These are phyloP conservation scores for Isabelozyma rhagii DNA, from an alignment of 805 yeast species.

Conservation along the genomic window DNA sequence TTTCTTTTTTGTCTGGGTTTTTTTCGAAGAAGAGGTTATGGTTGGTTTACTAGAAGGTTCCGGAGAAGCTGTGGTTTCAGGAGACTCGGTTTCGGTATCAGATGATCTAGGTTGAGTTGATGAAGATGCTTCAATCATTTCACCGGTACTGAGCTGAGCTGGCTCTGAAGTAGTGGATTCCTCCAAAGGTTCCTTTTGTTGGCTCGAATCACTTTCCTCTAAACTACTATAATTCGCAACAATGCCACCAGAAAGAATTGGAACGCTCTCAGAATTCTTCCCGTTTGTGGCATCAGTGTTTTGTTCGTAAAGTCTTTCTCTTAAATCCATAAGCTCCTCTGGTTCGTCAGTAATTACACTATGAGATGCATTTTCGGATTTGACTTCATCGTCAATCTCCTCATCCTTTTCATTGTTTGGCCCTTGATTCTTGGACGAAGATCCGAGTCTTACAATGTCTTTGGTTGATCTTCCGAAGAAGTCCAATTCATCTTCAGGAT, in stretches of 20 bases:
- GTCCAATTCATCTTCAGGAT: constrained; percentile 60
- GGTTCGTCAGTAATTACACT: constrained; percentile 25
- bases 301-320: constrained; percentile 31
- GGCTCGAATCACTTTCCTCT: neutral
- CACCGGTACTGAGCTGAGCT: neutral
- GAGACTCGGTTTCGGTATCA: neutral
- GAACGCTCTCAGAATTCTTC: constrained; percentile 2
- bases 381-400: constrained; percentile 7
- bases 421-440: constrained; percentile 20
- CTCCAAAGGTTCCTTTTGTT: neutral
- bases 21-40: neutral
- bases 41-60: neutral
- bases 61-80: neutral
- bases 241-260: neutral
- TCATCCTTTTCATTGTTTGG: constrained; percentile 6
- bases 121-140: neutral
- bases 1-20: neutral
- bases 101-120: neutral
- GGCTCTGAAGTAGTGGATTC: neutral
- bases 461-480: constrained; percentile 50
- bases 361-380: constrained; percentile 4
- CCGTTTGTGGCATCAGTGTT: constrained; percentile 4
- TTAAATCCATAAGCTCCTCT: constrained; percentile 32
- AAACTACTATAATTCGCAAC: neutral
- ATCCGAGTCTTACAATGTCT: constrained; percentile 20